Percentiles rank a stretch among this genome's conserved stretches.
Conservation (phyloP, 2,329 filamentous ascomycete species). For the Talaromyces funiculosus region DNA sequence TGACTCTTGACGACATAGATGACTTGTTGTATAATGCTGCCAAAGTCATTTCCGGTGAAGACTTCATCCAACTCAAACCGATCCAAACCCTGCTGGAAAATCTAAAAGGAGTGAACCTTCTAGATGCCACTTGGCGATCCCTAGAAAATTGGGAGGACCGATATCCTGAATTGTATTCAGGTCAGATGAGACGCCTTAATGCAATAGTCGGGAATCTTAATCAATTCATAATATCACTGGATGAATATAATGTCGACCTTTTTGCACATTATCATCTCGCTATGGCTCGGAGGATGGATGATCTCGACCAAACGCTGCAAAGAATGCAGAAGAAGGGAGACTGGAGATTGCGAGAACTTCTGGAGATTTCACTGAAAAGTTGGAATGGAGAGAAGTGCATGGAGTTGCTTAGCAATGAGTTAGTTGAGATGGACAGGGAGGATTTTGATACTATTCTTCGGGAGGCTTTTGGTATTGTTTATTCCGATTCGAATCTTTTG, state of each 20-base stretch:
- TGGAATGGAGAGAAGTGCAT: constrained; percentile 8
- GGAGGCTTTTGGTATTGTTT: constrained; percentile 2
- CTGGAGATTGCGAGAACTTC: background rate
- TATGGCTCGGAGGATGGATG: constrained; percentile 4
- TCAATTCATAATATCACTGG: background rate
- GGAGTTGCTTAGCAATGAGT: constrained; percentile 8
- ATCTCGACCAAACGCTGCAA: constrained; percentile 3
- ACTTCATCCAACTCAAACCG: background rate
- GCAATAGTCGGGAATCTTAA: background rate
- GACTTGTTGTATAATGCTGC: background rate
- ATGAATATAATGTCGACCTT: background rate
- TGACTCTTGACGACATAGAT: background rate
- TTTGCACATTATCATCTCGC: constrained; percentile 8
- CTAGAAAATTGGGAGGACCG: constrained; percentile 3
- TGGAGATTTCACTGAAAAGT: background rate
- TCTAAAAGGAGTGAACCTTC: constrained; percentile 2
- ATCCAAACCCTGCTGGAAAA: background rate
- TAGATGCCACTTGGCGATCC: constrained; percentile 10
- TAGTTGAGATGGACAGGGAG: background rate
- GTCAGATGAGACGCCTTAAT: background rate
- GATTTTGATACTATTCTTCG: background rate
- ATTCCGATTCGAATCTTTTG: background rate
- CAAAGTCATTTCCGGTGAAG: constrained; percentile 1
- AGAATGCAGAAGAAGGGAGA: constrained; percentile 3
- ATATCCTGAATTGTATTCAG: background rate